Base-by-base conservation (phyloP, 176 grass and related monocot genomes). In the Raddia distichophylla region DNA sequence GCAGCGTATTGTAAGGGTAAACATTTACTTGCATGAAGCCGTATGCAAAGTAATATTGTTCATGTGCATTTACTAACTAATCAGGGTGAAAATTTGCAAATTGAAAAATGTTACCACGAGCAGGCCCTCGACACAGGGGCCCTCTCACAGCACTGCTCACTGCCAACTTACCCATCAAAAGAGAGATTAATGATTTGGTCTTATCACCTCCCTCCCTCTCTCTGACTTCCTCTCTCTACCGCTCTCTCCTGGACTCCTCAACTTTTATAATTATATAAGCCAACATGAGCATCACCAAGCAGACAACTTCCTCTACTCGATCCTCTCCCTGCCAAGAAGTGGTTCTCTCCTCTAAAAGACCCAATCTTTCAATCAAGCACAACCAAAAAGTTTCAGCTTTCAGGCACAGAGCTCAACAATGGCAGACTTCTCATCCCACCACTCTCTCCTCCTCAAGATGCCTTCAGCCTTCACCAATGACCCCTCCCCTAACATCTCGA, bases 231-330 rank as follows among this genome's bases (percentile, higher is more conserved):
- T 56, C 11, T n/a, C 69, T 17, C 40, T 67, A 32, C 32, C 71
- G 22, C 64, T 40, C 44, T 46, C 55, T 67, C 50, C 44, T 50
- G n/a, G 3, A 40, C 76, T 51, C 32, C 60, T 58, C 74, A 46
- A 8, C 62, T 86, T 86, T 87, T 91, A 87, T 91, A 87, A 82
- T 87, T 91, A 87, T 91, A 87, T 87, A 91, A 91, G 57, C 65
- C 71, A 80, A 62, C 67, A 82, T 10, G 82, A 71, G 87, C 65
- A 78, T 55, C 73, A 86, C 64, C 64, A 81, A 67, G 65, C 45
- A 80, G 72, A 34, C 67, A 82, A 62, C 51, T 60, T 82, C 49
- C 65, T 78, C 66, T 51, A 10, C 32, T 53, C 27, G 27, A 27
- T 27, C 78, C 35, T 16, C 66, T 45, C 68, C 42, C 58, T 58